Conservation (phyloP, 1,139 yeast species). For the Saccharomyces hybrid region DNA sequence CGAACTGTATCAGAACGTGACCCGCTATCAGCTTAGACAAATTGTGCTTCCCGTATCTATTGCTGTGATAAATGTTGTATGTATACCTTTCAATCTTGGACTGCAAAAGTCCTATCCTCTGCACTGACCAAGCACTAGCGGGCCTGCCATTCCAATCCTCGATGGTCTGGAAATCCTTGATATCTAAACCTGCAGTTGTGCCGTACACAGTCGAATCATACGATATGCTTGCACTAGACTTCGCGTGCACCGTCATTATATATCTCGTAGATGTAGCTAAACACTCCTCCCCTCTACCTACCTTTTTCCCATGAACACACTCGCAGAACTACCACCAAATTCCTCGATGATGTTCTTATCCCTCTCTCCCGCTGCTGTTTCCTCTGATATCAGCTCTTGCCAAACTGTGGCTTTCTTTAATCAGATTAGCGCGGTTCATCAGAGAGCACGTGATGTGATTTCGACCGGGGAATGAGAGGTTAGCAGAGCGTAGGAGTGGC, state of each 20-base stretch:
- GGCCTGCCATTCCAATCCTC: constrained; percentile 29
- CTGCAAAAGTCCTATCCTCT: constrained; percentile 24
- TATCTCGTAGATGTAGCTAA: not conserved
- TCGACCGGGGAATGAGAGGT: too few species aligned
- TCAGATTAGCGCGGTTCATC: not conserved
- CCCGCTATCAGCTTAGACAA: constrained; percentile 27
- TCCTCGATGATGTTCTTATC: not conserved
- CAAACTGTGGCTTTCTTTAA: not conserved
- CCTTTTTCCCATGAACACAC: not conserved
- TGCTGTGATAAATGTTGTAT: constrained; percentile 23
- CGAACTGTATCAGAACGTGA: constrained; percentile 24
- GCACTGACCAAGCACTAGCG: constrained; percentile 29
- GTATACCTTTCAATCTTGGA: constrained; percentile 25
- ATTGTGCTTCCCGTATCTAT: constrained; percentile 26
- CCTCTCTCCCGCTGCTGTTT: not conserved
- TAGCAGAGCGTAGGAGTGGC: too few species aligned
- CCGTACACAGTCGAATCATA: constrained; percentile 19
- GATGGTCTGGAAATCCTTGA: constrained; percentile 18
- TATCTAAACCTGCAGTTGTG: constrained; percentile 15
- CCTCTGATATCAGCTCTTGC: not conserved
- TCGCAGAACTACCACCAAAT: not conserved
- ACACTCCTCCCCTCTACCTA: not conserved
- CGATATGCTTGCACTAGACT: constrained; percentile 7
- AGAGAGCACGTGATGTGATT: not conserved
- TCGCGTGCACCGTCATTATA: not conserved